These are phyloP conservation scores for Rhizophora apiculata DNA, from an alignment of 345 rosid genomes.

Conservation along the genomic window DNA sequence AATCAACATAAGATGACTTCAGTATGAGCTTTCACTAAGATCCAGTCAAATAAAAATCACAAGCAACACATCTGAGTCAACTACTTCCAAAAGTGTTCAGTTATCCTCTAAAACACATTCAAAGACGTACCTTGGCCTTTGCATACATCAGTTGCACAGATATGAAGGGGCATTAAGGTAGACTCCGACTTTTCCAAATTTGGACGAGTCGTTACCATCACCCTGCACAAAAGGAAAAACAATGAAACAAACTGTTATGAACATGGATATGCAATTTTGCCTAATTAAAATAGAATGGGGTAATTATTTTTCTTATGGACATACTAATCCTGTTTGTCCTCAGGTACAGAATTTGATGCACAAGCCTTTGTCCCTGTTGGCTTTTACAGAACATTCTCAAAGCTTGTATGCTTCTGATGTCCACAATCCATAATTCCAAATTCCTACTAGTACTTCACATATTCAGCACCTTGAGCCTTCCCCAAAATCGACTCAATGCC, in stretches of 20 bases:
- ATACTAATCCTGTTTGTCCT: too few species aligned
- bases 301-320: too few species aligned
- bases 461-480: conserved; percentile 59
- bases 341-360: conserved; percentile 1
- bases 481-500: conserved; percentile 65
- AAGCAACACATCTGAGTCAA: neutral
- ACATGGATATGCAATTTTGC: neutral
- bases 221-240: conserved; percentile 9
- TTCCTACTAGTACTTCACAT: conserved; percentile 49
- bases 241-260: neutral
- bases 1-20: neutral
- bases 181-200: neutral
- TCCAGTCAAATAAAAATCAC: neutral
- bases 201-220: neutral
- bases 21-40: neutral
- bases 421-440: neutral
- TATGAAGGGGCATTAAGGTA: too few species aligned
- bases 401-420: neutral
- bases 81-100: neutral
- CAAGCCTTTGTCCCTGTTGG: conserved; percentile 3
- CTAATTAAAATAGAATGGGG: too few species aligned
- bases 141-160: neutral
- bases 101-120: neutral
- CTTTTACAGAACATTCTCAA: neutral
- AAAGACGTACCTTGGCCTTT: conserved; percentile 4